Percentiles rank a stretch among this genome's conserved stretches.
These are phyloP conservation scores for Novymonas esmeraldas DNA, from an alignment of 208 protist genomes.

Conservation along the genomic window DNA sequence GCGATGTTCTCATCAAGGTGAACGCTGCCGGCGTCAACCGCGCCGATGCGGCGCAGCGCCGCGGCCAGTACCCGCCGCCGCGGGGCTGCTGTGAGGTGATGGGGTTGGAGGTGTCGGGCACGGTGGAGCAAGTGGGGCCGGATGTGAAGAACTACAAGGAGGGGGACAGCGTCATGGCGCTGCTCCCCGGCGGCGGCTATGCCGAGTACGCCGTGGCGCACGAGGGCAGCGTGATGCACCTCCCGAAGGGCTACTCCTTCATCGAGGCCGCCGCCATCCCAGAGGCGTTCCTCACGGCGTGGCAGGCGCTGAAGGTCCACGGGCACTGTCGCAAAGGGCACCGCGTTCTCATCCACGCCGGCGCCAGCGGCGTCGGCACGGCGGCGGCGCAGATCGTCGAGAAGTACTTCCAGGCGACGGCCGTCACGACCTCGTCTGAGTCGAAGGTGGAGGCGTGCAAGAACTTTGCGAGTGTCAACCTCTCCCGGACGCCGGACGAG, in stretches of 20 bases:
- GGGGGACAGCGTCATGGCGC: slow-evolving; percentile 87
- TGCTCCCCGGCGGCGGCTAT: slow-evolving; percentile 92
- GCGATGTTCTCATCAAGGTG: slow-evolving; percentile 86
- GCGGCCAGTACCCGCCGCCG: slow-evolving; percentile 90
- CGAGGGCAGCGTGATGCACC: slow-evolving; percentile 74
- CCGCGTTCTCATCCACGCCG: slow-evolving; percentile 87
- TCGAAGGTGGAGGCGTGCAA: slow-evolving; percentile 81
- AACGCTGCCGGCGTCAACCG: slow-evolving; percentile 90
- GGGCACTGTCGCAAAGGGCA: slow-evolving; percentile 65
- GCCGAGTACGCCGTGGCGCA: slow-evolving; percentile 89
- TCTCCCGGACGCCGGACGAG: slow-evolving; percentile 71
- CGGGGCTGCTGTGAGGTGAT: slow-evolving; percentile 76
- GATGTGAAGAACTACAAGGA: slow-evolving; percentile 72
- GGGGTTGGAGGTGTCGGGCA: slow-evolving; percentile 91
- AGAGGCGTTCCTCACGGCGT: slow-evolving; percentile 93
- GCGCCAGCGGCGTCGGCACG: slow-evolving; percentile 89
- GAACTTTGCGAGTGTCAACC: slow-evolving; percentile 51
- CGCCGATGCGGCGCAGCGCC: slow-evolving; percentile 81
- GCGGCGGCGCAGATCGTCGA: slow-evolving; percentile 83
- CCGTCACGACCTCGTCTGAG: slow-evolving; percentile 63
- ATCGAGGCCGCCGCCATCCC: slow-evolving; percentile 91
- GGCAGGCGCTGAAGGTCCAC: slow-evolving; percentile 83
- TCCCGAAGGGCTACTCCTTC: slow-evolving; percentile 83
- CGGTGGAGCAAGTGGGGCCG: slow-evolving; percentile 68
- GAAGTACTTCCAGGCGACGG: slow-evolving; percentile 73